Conservation (phyloP, 2,329 filamentous ascomycete genomes). For the Pseudogymnoascus sp. region DNA sequence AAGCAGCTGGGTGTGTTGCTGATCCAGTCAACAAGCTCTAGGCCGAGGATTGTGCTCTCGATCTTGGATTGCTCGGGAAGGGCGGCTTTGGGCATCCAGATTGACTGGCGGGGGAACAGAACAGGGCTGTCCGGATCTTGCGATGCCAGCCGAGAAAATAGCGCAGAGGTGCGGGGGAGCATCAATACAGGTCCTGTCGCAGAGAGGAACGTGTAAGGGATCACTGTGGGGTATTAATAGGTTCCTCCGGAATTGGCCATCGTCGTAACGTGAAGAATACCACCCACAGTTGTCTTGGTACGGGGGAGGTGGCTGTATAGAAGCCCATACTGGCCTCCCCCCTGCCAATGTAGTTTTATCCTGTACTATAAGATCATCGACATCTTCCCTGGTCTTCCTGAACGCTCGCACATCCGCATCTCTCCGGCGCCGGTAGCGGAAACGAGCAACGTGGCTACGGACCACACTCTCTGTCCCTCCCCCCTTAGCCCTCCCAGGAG, state of each 20-base stretch:
- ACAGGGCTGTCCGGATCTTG: slow-evolving; percentile 6
- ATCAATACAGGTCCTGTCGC: not conserved
- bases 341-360: not conserved
- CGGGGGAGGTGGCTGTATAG: not conserved
- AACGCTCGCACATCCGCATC: not conserved
- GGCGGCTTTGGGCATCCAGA: slow-evolving; percentile 15
- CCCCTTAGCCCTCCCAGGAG: not conserved
- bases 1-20: slow-evolving; percentile 13
- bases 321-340: not conserved
- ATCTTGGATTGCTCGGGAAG: slow-evolving; percentile 12
- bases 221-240: not conserved
- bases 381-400: not conserved
- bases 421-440: not conserved
- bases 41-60: slow-evolving; percentile 12
- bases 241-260: not conserved
- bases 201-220: not conserved
- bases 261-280: not conserved
- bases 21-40: slow-evolving; percentile 13
- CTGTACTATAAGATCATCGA: not conserved
- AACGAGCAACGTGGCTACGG: slow-evolving; percentile 1
- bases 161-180: not conserved
- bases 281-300: slow-evolving; percentile 1
- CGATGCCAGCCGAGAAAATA: slow-evolving; percentile 21
- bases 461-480: not conserved
- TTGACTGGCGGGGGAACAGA: slow-evolving; percentile 14